Evolutionary conservation across 306 rosid species (phyloP), one percentile per base, ranked within the genome.

Genomic region (Trifolium pratense): DNA sequence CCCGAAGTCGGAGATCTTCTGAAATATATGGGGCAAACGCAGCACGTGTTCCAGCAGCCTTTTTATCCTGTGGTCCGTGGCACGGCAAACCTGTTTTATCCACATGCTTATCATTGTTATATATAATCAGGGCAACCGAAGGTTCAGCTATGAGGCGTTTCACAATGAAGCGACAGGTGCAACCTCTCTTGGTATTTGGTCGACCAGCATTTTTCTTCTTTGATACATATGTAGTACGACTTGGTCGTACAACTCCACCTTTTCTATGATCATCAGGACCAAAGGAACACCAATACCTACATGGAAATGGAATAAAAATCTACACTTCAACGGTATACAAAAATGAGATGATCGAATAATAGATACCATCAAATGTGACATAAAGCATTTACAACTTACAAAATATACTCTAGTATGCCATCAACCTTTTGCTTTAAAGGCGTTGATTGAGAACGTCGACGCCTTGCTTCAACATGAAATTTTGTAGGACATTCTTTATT

Each of bases 261-360:
- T 78, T 86, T 75, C 96, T 83, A 51, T 88, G 93, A 83, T 94
- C 99, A 78, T 94, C 99, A 36, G 96, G 97, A 58, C 99, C 99
- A 87, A 91, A 91, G 42, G 98, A 94, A 80, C 98, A 94, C 98
- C 98, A 91, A 80, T 91, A 94, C 78, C 98, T 94, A 59, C 81
- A 78, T 36, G 69, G 51, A 18, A 13, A 81, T 64, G 51, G 53
- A 37, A 79, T 68, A 58, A 79, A 70, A 70, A 70, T n/a, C n/a
- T n/a, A n/a, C n/a, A n/a, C n/a, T n/a, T n/a, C n/a, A n/a, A n/a
- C n/a, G n/a, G n/a, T n/a, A n/a, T n/a, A n/a, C n/a, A n/a, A n/a
- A n/a, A 56, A 67, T 56, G 17, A 69, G 51, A 68, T 23, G 65
- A 63, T 16, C 2, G 1, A 46, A 48, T 39, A 34, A 9, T n/a